phyloP scores from a whole-genome alignment of 768 basidiomycete genomes.

The Filobasidium floriforme region DNA sequence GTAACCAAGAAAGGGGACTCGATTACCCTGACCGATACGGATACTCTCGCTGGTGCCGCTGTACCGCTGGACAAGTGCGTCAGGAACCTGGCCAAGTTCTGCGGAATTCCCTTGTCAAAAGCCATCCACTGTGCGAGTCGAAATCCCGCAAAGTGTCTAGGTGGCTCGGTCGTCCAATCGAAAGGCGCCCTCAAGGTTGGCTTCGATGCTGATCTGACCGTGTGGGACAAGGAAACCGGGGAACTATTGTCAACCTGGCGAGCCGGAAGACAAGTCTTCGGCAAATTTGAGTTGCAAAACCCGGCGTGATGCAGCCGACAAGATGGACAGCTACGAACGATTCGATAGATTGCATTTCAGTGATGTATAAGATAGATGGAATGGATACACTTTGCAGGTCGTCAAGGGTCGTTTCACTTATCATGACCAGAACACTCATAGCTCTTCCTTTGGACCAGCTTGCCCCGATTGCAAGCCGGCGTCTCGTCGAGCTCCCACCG shows the following conservation, averaged over 20 bases:
- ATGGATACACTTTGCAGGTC: no score
- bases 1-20: slow-evolving; percentile 74
- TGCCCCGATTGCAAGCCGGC: no score
- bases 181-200: slow-evolving; percentile 76
- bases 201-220: slow-evolving; percentile 77
- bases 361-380: no score
- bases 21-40: slow-evolving; percentile 74
- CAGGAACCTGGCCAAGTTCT: slow-evolving; percentile 74
- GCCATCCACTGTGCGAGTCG: slow-evolving; percentile 78
- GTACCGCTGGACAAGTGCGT: slow-evolving; percentile 77
- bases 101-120: slow-evolving; percentile 71
- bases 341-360: no score
- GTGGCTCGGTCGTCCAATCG: slow-evolving; percentile 55
- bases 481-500: no score
- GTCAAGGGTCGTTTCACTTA: no score
- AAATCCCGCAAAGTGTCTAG: slow-evolving; percentile 79
- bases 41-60: slow-evolving; percentile 80
- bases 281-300: not conserved
- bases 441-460: no score
- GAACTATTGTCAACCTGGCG: slow-evolving; percentile 55
- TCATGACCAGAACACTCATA: no score
- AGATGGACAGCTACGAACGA: no score
- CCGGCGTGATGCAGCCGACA: no score
- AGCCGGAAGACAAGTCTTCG: slow-evolving; percentile 51
- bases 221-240: slow-evolving; percentile 60